Base-by-base conservation (phyloP, 2,329 filamentous ascomycete species). In the Rhexocercosporidium sp. region DNA sequence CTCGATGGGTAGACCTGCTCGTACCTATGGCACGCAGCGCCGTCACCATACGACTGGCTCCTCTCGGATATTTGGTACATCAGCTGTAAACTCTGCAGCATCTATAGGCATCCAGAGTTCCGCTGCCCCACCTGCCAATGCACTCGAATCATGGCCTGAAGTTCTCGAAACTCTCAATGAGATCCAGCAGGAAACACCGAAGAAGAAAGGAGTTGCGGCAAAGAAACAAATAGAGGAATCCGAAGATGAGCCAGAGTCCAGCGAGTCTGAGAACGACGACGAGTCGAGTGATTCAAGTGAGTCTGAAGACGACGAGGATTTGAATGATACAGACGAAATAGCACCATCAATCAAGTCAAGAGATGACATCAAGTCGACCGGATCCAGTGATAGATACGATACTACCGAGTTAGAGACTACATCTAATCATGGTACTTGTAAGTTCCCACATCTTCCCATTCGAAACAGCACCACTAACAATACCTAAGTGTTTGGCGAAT, bases 1-100 rank as follows among this genome's bases (percentile, higher is more conserved):
- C 14, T 29, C 53, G 39, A 63, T 63, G 61, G 61, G 61, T 34
- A 60, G 22, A 37, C 44, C 64, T 57, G 34, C 41, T 16, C 37
- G 59, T 3, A 60, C 46, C 1, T 68, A 68, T 62, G 66, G 66
- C 59, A 68, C 46, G 41, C 65, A 56, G 39, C 62, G 59, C 31
- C 54, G 57, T 37, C 51, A 54, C 25, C 54, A 59, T 4, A 16
- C 62, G 4, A 11, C 44, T 14, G 31, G 27, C 7, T 59, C 62
- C 14, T 34, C 56, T 37, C 31, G 41, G 12, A 62, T 68, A 1
- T 68, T 68, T 44, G 66, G 66, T 12, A 29, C 20, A 2, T 54
- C 61, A 9, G 1, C 49, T n/a, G 49, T n/a, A 16, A 41, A 34
- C 8, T 12, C 34, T 16, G 22, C 34, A 29, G 31, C 16, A 39